phyloP scores from a whole-genome alignment of 106 monocot genomes.

The Acorus gramineus region DNA sequence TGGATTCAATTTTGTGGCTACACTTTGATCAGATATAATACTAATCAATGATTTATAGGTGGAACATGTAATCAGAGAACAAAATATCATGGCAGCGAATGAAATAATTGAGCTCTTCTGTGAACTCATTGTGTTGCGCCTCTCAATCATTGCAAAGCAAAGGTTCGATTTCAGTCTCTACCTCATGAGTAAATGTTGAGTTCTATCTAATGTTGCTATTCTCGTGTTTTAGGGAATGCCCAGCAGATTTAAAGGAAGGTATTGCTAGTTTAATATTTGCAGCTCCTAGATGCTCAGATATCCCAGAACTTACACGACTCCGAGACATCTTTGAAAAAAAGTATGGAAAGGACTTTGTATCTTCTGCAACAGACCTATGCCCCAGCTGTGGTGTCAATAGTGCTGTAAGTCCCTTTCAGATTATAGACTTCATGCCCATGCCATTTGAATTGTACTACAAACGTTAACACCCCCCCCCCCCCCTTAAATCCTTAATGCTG shows the following conservation, averaged over 20 bases:
- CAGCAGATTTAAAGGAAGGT: constrained; percentile 86
- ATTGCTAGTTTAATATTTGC: constrained; percentile 88
- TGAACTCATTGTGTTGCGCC: constrained; percentile 71
- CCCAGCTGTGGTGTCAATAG: background rate
- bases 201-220: background rate
- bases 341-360: constrained; percentile 85
- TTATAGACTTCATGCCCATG: background rate
- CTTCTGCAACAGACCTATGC: constrained; percentile 75
- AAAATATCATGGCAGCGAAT: constrained; percentile 82
- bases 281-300: constrained; percentile 93
- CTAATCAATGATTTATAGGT: constrained; percentile 35
- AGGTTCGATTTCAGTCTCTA: constrained; percentile 25
- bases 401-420: background rate
- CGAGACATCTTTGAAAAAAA: constrained; percentile 79
- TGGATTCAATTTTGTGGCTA: too few relatives aligned
- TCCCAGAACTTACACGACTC: constrained; percentile 72
- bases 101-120: constrained; percentile 94
- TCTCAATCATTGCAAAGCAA: constrained; percentile 82
- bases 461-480: too few relatives aligned
- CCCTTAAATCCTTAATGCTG: too few relatives aligned
- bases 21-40: too few relatives aligned
- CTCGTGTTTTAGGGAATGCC: constrained; percentile 51
- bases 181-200: background rate
- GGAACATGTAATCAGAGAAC: constrained; percentile 90
- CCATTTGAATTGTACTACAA: background rate